phyloP scores from a whole-genome alignment of 768 basidiomycete species.

The Pleurotus pulmonarius region DNA sequence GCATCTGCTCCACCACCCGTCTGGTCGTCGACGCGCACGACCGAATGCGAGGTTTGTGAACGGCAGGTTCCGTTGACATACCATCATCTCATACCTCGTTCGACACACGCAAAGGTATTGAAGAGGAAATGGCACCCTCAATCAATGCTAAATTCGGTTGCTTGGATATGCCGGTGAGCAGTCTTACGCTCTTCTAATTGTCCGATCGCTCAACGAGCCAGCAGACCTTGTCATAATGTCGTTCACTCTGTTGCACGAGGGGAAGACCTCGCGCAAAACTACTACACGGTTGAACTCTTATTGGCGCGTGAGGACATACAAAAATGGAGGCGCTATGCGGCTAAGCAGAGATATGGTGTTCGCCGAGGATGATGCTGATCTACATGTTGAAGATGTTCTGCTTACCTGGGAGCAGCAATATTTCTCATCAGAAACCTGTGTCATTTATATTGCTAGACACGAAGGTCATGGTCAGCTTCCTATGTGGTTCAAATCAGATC shows the following conservation, averaged over 20 bases:
- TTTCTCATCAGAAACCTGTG: too few relatives aligned
- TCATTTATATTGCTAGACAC: too few relatives aligned
- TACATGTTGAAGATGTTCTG: too few relatives aligned
- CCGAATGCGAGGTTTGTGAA: constrained; percentile 57
- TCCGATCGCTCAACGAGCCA: not conserved
- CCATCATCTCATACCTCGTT: constrained; percentile 57
- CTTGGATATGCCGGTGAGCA: constrained; percentile 53
- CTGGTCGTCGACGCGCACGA: constrained; percentile 50
- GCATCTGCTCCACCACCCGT: constrained; percentile 46
- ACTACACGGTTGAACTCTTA: constrained; percentile 46
- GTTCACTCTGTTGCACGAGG: constrained; percentile 48
- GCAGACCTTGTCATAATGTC: constrained; percentile 47
- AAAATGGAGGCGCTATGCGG: constrained; percentile 52
- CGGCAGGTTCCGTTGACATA: constrained; percentile 56
- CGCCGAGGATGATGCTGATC: not conserved
- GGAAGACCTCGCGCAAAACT: constrained; percentile 48
- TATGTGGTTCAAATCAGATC: too few relatives aligned
- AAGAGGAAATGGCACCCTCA: constrained; percentile 57
- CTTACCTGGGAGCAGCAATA: too few relatives aligned
- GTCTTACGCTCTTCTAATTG: constrained; percentile 2
- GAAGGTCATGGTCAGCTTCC: too few relatives aligned
- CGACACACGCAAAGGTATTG: constrained; percentile 48
- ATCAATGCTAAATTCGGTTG: constrained; percentile 50
- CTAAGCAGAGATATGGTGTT: constrained; percentile 28
- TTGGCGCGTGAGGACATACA: constrained; percentile 51